Conservation (phyloP, 495 filamentous ascomycete species). For the Rhypophila decipiens region DNA sequence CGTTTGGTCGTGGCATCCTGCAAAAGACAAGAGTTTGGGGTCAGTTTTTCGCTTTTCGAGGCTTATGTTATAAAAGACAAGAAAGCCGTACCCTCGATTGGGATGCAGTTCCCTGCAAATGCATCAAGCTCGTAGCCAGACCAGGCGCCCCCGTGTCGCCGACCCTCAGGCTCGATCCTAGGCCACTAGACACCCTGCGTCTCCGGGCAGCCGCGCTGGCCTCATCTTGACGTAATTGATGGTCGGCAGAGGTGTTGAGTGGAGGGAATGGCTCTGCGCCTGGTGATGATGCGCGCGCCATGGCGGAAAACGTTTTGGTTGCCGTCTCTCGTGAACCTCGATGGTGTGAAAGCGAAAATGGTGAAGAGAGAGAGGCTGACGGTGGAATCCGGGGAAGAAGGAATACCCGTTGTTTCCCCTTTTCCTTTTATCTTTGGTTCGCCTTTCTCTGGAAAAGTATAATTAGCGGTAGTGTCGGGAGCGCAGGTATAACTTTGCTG, state of each 20-base stretch:
- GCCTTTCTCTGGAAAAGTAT: no score
- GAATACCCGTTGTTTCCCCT: not conserved
- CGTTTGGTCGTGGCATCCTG: conserved; percentile 30
- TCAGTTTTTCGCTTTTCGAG: not conserved
- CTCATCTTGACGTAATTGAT: conserved; percentile 20
- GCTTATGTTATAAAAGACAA: conserved; percentile 1
- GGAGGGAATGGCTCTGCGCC: conserved; percentile 38
- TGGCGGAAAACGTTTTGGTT: not conserved
- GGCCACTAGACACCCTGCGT: conserved; percentile 43
- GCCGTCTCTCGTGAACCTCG: not conserved
- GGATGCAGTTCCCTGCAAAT: conserved; percentile 13
- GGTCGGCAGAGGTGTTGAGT: conserved; percentile 36
- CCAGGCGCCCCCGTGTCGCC: conserved; percentile 44
- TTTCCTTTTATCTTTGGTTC: no score
- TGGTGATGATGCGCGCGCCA: not conserved
- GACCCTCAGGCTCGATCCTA: conserved; percentile 35
- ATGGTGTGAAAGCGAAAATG: not conserved
- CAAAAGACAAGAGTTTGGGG: not conserved
- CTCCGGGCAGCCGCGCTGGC: conserved; percentile 27
- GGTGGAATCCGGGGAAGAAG: no score
- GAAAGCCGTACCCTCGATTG: conserved; percentile 13
- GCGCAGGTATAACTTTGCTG: no score
- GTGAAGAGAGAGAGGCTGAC: not conserved
- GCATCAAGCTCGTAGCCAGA: conserved; percentile 37
- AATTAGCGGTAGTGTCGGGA: no score